Evolutionary conservation across 345 rosid species (phyloP).

Genomic region (Leavenworthia alabamica): DNA sequence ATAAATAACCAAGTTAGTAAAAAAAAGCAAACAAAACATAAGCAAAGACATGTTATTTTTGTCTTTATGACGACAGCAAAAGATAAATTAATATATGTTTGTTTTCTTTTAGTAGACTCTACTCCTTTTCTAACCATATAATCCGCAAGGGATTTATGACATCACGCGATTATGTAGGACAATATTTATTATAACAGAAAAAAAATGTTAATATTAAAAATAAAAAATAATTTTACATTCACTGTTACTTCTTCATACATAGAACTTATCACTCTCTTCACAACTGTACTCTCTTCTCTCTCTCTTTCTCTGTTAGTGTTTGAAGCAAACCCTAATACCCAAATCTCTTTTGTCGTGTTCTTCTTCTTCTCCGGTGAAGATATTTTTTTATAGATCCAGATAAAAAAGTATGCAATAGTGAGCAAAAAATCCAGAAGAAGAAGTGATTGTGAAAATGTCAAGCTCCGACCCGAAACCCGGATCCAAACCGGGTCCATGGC

Average conservation of each 20-base stretch:
- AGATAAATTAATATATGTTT: background rate
- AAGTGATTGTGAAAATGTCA: constrained; percentile 39
- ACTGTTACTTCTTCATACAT: constrained; percentile 22
- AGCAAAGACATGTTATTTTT: no score
- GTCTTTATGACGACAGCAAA: background rate
- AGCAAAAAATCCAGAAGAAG: background rate
- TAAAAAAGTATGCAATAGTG: background rate
- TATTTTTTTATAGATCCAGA: constrained; percentile 20
- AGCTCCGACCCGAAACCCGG: constrained; percentile 63
- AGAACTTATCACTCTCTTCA: constrained; percentile 21
- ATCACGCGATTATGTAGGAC: constrained; percentile 5
- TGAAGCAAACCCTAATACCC: constrained; percentile 29
- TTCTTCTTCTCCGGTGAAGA: constrained; percentile 4
- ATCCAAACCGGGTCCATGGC: constrained; percentile 65
- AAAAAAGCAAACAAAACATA: no score
- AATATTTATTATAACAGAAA: background rate
- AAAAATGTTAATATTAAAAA: constrained; percentile 8
- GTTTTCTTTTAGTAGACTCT: background rate
- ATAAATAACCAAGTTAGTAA: no score
- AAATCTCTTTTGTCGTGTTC: constrained; percentile 16
- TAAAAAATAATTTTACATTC: constrained; percentile 12
- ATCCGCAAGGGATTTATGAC: constrained; percentile 10
- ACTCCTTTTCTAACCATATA: background rate
- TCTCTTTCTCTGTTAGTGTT: background rate
- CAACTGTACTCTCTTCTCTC: constrained; percentile 11